phyloP scores from a whole-genome alignment of 192 early-diverging fungal genomes.

The Backusella mclennaniae region DNA sequence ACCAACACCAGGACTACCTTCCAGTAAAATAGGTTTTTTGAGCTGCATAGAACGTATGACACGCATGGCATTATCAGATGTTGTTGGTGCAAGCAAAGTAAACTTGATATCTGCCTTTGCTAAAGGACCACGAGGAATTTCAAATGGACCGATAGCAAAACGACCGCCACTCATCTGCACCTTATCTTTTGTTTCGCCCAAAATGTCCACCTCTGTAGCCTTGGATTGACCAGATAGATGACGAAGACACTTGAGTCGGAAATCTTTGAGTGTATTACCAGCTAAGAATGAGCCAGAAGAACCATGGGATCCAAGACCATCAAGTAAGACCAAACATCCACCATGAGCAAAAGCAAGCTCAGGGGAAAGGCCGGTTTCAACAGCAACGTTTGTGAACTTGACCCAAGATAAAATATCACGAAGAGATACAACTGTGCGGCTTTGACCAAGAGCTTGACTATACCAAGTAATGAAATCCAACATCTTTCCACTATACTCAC shows the following conservation, averaged over 20 bases:
- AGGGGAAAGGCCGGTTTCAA: slow-evolving; percentile 45
- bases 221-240: slow-evolving; percentile 39
- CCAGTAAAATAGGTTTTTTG: slow-evolving; percentile 87
- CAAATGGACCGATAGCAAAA: slow-evolving; percentile 84
- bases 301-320: slow-evolving; percentile 87
- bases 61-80: slow-evolving; percentile 79
- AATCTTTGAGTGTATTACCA: slow-evolving; percentile 47
- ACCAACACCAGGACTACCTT: slow-evolving; percentile 97
- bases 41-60: slow-evolving; percentile 90
- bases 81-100: slow-evolving; percentile 88
- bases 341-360: slow-evolving; percentile 76
- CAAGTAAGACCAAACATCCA: slow-evolving; percentile 86
- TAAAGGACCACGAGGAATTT: slow-evolving; percentile 63
- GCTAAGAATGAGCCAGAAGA: slow-evolving; percentile 50
- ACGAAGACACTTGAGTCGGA: slow-evolving; percentile 45
- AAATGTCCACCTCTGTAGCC: slow-evolving; percentile 35
- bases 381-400: slow-evolving; percentile 68
- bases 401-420: slow-evolving; percentile 95
- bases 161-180: slow-evolving; percentile 18
- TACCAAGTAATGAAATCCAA: slow-evolving; percentile 86
- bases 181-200: slow-evolving; percentile 36
- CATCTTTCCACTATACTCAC: slow-evolving; percentile 55
- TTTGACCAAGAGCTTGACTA: slow-evolving; percentile 55
- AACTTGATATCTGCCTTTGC: slow-evolving; percentile 60
- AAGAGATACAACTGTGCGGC: slow-evolving; percentile 65